Evolutionary conservation across 371 early-diverging fungal species (phyloP), one percentile per base, ranked within the genome.

Genomic region (Mucor irregularis): DNA sequence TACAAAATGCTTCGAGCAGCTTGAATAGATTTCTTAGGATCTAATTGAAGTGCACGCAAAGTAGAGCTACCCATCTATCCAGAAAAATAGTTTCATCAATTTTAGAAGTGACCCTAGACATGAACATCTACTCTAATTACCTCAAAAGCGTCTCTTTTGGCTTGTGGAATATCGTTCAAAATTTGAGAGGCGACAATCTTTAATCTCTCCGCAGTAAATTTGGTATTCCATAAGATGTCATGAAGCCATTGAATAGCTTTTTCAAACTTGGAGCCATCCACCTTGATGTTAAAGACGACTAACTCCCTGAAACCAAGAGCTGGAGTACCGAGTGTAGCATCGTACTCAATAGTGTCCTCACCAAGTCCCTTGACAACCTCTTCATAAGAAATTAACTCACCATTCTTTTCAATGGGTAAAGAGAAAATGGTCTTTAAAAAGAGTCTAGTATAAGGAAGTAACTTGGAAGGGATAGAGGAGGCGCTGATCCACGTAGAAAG

Each of bases 191-290:
- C 76, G 14, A 81, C 75, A 37, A 83, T 83, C 53, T 84, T 84
- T 24, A 87, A 64, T 64, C 87, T 71, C 46, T 84, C 85, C 2
- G 62, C 61, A 26, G 81, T 79, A 42, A 88, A 85, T 43, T 78
- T 73, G 7, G 84, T 82, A 54, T 83, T 60, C 82, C 84, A 84
- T n/a, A 84, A 61, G 49, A 83, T 74, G 62, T 81, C 74, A n/a
- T 73, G 62, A 30, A 88, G 45, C 86, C 86, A 88, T 58, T 80
- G 64, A 48, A 86, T 80, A 11, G 71, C 78, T 26, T 73, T 69
- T 30, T 58, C 64, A 52, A 78, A 87, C 49, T 86, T 87, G 13
- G 72, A 55, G 34, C 58, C 52, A 44, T 79, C 79, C 8, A 71
- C 78, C 52, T 84, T 80, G 29, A 88, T 50, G 0, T 69, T 64